phyloP scores from a whole-genome alignment of 345 rosid genomes.

The Brassica incana region DNA sequence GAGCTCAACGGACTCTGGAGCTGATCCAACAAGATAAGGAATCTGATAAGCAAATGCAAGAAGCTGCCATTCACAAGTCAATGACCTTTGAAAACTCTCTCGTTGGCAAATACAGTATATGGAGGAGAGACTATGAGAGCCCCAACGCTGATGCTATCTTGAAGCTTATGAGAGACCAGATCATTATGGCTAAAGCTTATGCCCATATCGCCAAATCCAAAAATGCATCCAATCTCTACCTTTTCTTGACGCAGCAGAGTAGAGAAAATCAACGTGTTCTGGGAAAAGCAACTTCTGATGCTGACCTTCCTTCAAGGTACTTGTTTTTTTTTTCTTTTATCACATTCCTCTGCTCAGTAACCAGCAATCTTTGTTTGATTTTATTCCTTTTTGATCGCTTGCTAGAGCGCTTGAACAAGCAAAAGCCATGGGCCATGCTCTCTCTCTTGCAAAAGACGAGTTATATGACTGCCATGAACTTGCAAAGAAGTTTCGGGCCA shows the following conservation, averaged over 20 bases:
- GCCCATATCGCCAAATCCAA: constrained; percentile 80
- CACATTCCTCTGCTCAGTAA: constrained; percentile 24
- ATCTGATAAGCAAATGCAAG: constrained; percentile 56
- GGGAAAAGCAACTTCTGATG: constrained; percentile 76
- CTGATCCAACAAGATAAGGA: constrained; percentile 61
- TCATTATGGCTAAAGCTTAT: constrained; percentile 93
- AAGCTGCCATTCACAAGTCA: constrained; percentile 60
- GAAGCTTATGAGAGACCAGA: constrained; percentile 95
- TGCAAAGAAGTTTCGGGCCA: constrained; percentile 75
- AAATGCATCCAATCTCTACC: constrained; percentile 56
- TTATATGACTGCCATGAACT: constrained; percentile 73
- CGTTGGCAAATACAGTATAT: constrained; percentile 78
- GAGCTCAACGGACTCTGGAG: constrained; percentile 58
- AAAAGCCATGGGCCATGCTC: constrained; percentile 84
- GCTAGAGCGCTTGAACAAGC: constrained; percentile 85
- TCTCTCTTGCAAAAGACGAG: constrained; percentile 77
- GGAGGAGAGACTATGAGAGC: constrained; percentile 91
- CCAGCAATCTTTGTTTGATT: background rate
- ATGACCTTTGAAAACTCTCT: constrained; percentile 54
- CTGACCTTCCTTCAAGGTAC: constrained; percentile 84
- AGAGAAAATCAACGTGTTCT: constrained; percentile 65
- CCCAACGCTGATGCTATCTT: constrained; percentile 80
- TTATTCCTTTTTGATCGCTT: background rate
- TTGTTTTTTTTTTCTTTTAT: background rate
- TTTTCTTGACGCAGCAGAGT: constrained; percentile 58